Percentiles rank a stretch among this genome's conserved stretches.
phyloP scores from a whole-genome alignment of 805 yeast species.

The Wickerhamomyces ciferrii region DNA sequence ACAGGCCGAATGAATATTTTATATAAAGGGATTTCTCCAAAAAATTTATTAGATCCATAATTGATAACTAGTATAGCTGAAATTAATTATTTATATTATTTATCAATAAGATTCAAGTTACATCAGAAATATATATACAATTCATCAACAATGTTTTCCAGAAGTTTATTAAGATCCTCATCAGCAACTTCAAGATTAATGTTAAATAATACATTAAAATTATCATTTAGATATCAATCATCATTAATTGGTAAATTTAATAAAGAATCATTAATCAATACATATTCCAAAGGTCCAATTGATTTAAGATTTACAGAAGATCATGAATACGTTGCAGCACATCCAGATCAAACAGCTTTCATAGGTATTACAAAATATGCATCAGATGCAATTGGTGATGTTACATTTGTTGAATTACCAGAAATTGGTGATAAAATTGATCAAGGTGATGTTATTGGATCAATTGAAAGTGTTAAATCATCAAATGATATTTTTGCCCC shows the following conservation, averaged over 20 bases:
- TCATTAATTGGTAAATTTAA: conserved; percentile 18
- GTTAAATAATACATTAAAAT: conserved; percentile 11
- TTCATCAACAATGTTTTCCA: background rate
- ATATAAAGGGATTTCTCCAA: background rate
- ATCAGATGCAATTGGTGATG: conserved; percentile 94
- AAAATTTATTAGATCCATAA: too few relatives aligned
- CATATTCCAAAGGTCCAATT: conserved; percentile 17
- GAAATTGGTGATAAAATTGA: conserved; percentile 57
- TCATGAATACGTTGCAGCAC: conserved; percentile 93
- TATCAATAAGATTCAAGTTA: background rate
- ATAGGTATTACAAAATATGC: conserved; percentile 96
- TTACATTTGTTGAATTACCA: conserved; percentile 89
- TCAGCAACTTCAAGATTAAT: background rate
- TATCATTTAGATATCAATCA: conserved; percentile 16
- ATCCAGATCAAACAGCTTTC: conserved; percentile 75
- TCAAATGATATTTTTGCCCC: conserved; percentile 94
- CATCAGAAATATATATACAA: too few relatives aligned
- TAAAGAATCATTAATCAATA: conserved; percentile 14
- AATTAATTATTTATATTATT: too few relatives aligned
- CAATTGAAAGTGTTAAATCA: conserved; percentile 91
- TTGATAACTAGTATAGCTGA: too few relatives aligned
- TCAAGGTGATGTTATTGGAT: conserved; percentile 81
- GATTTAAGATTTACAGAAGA: conserved; percentile 70
- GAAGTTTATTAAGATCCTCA: conserved; percentile 3
- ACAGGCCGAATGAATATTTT: too few relatives aligned